Evolutionary conservation across 2,329 filamentous ascomycete species (phyloP), one percentile per base, ranked within the genome.

Genomic region (Geosmithia putterillii): DNA sequence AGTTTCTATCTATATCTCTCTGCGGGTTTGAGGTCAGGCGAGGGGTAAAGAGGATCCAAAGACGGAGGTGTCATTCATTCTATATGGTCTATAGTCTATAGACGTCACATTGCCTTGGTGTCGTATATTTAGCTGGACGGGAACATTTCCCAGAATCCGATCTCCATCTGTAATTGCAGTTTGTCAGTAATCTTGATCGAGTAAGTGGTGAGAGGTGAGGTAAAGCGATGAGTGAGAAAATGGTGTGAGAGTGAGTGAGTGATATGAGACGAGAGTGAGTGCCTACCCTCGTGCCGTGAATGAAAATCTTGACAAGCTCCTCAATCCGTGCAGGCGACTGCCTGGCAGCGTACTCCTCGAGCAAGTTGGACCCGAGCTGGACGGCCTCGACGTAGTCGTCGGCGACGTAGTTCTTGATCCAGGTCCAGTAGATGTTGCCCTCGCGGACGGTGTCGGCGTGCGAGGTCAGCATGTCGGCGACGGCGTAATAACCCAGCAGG

Each of bases 401-500:
- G 2, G 81, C 83, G 15, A 84, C 76, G 56, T 95, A 96, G 55
- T 86, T 94, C 57, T 89, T 71, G 50, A 96, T 86, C 90, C 90
- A 96, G 39, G 79, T 74, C 82, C 84, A 92, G 65, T 94, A 96
- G 17, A 65, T 70, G 57, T 90, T 94, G 12, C 82, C 69, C 36
- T 71, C 69, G 35, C 71, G 70, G 47, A 67, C 67, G 32, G 79
- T 83, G n/a, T 66, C 68, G 41, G 72, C 64, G 47, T 84, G 79
- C 14, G 67, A 67, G 52, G 79, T 71, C 3, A 95, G 69, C 53
- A 86, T 74, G 53, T 73, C 71, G 6, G 86, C 90, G 46, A 94
- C 85, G 44, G 77, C 76, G 9, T 82, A 82, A 58, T 96, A 95
- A 37, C 90, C 90, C n/a, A 95, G 73, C 25, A 95, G 69, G 57